These are phyloP conservation scores for Asterionellopsis glacialis DNA, from an alignment of 108 stramenopile genomes.

Conservation along the genomic window DNA sequence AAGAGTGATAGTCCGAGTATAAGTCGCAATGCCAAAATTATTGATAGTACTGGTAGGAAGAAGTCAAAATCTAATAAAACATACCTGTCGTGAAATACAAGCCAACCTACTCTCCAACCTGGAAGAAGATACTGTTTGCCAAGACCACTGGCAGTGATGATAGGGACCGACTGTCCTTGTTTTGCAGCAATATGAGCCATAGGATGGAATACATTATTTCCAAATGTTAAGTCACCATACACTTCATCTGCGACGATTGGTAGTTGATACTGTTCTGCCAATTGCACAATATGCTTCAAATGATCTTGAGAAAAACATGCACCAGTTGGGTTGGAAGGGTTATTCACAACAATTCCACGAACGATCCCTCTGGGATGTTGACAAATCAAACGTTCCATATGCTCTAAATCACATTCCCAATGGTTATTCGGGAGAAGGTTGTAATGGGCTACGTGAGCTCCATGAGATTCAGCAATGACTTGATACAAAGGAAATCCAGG, in stretches of 20 bases:
- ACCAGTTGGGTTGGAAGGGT: slow-evolving; percentile 94
- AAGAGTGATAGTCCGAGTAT: too few species aligned
- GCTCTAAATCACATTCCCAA: slow-evolving; percentile 87
- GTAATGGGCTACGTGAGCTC: slow-evolving; percentile 75
- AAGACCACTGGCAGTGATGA: slow-evolving; percentile 83
- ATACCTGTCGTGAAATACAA: slow-evolving; percentile 76
- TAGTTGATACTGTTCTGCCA: slow-evolving; percentile 59
- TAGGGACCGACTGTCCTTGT: slow-evolving; percentile 65
- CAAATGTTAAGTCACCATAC: slow-evolving; percentile 86
- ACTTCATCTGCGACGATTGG: slow-evolving; percentile 92
- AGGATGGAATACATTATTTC: slow-evolving; percentile 47
- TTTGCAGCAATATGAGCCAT: slow-evolving; percentile 60
- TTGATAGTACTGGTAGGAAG: too few species aligned
- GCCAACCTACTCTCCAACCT: slow-evolving; percentile 90
- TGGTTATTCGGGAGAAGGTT: slow-evolving; percentile 56
- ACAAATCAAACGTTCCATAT: slow-evolving; percentile 41
- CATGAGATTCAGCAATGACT: slow-evolving; percentile 84
- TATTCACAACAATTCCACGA: slow-evolving; percentile 86
- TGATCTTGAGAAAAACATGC: slow-evolving; percentile 78
- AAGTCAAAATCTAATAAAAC: slow-evolving; percentile 4
- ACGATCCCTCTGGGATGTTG: slow-evolving; percentile 28
- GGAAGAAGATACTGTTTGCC: slow-evolving; percentile 93
- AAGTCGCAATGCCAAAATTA: too few species aligned
- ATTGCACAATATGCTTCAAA: slow-evolving; percentile 46
- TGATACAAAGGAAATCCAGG: slow-evolving; percentile 92